Conservation (phyloP, 1,139 yeast species). For the Pichia sp. region DNA sequence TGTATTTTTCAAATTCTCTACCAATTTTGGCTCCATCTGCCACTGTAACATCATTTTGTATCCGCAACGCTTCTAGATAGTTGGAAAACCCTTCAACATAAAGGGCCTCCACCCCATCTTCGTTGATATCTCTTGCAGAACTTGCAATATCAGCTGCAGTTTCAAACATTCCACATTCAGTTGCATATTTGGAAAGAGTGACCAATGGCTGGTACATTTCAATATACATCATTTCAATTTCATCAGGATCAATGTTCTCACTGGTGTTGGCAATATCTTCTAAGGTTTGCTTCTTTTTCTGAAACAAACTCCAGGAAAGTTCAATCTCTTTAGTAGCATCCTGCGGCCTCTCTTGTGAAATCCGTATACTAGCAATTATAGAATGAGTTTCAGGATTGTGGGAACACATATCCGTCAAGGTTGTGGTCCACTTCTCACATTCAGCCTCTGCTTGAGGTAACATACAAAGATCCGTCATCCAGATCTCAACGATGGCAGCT, state of each 20-base stretch:
- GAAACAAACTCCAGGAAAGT: conserved; percentile 72
- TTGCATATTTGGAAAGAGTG: conserved; percentile 65
- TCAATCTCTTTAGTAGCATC: conserved; percentile 70
- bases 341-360: conserved; percentile 72
- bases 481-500: conserved; percentile 84
- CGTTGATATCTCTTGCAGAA: conserved; percentile 71
- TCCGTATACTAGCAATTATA: conserved; percentile 78
- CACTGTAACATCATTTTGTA: conserved; percentile 27
- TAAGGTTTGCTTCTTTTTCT: conserved; percentile 44
- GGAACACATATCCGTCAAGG: conserved; percentile 58
- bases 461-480: conserved; percentile 99
- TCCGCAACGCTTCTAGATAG: conserved; percentile 51
- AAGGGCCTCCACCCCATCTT: conserved; percentile 71
- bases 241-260: conserved; percentile 21
- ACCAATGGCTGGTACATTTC: conserved; percentile 66
- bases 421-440: conserved; percentile 69
- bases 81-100: conserved; percentile 80
- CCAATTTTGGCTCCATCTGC: conserved; percentile 31
- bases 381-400: conserved; percentile 78
- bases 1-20: conserved; percentile 49
- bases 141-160: conserved; percentile 57
- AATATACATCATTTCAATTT: conserved; percentile 44
- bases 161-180: conserved; percentile 73
- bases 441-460: conserved; percentile 78
- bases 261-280: conserved; percentile 41